Evolutionary conservation across 2,329 filamentous ascomycete genomes (phyloP), one percentile per base, ranked within the genome.

Genomic region (Emmonsiellopsis sp.): DNA sequence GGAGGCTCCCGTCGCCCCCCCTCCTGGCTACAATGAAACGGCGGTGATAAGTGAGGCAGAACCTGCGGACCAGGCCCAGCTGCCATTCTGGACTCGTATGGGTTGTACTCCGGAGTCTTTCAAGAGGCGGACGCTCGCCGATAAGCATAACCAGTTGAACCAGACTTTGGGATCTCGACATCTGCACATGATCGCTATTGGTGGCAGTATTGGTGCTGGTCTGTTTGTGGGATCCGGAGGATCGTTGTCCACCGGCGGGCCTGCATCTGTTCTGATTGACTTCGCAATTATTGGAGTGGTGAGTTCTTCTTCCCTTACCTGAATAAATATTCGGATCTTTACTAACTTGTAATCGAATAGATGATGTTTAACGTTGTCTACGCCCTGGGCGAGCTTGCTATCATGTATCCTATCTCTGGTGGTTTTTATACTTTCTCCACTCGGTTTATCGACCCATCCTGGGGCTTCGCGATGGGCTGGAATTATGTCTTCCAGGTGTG

Each of bases 381-480:
- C 59, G 79, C 81, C 31, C 70, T 84, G 48, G 81, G 78, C 45
- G 82, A 85, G 68, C 57, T 84, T 54, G 78, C 80, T 47, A 78
- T 83, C 48, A 76, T 83, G 56, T 83, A 79, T 54, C 82, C 81
- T 0, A 75, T 84, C 55, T 81, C 81, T 55, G 82, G 82, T 45
- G 80, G 79, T 56, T 83, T 84, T 67, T 82, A 78, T 64, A 77
- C 76, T n/a, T 83, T 84, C 59, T 74, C 79, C 44, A 74, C 78
- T 50, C 77, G 80, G 49, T 84, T 84, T 58, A 70, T 84, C 55
- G 81, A 83, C 58, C 81, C 81, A 31, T 75, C 80, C 14, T 79
- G 77, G 71, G 71, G 71, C 2, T 74, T 74, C 50, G 71, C 71
- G 27, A 70, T 74, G 63, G 17, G 17, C 17, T 17, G 17, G 17